Evolutionary conservation across 2,329 filamentous ascomycete species (phyloP).

Genomic region (Aspergillus chevalieri): DNA sequence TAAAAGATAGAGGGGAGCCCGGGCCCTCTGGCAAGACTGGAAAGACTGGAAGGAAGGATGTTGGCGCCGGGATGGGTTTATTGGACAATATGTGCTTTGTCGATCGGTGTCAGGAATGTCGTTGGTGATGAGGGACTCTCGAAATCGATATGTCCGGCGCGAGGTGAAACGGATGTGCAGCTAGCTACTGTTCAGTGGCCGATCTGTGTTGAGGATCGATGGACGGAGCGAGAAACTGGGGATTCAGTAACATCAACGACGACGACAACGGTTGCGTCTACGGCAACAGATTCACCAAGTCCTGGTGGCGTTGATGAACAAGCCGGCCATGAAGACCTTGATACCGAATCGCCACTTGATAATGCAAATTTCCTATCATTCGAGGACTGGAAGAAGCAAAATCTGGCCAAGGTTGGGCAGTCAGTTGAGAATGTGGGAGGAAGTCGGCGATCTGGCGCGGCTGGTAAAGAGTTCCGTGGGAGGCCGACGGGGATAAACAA

Average conservation of each 20-base stretch:
- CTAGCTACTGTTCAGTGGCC: constrained; percentile 20
- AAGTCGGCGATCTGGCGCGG: constrained; percentile 44
- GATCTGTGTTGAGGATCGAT: constrained; percentile 20
- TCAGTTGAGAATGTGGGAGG: constrained; percentile 62
- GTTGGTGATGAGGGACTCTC: no score
- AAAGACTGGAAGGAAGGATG: no score
- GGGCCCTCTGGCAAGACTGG: no score
- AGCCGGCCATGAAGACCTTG: constrained; percentile 40
- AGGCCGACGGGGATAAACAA: constrained; percentile 53
- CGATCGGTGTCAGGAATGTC: no score
- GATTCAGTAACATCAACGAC: neutral
- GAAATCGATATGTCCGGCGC: constrained; percentile 15
- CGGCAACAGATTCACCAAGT: constrained; percentile 1
- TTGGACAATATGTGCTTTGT: no score
- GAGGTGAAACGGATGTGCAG: constrained; percentile 11
- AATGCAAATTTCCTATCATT: constrained; percentile 89
- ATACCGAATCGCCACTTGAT: constrained; percentile 61
- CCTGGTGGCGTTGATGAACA: constrained; percentile 1
- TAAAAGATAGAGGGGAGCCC: no score
- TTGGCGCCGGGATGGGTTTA: no score
- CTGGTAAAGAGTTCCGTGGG: constrained; percentile 47
- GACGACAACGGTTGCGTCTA: neutral
- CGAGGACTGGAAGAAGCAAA: constrained; percentile 96
- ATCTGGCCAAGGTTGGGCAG: constrained; percentile 78
- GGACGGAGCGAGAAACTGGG: constrained; percentile 4